phyloP scores from a whole-genome alignment of 73 alveolate species.

The Paraurostyla sp. region DNA sequence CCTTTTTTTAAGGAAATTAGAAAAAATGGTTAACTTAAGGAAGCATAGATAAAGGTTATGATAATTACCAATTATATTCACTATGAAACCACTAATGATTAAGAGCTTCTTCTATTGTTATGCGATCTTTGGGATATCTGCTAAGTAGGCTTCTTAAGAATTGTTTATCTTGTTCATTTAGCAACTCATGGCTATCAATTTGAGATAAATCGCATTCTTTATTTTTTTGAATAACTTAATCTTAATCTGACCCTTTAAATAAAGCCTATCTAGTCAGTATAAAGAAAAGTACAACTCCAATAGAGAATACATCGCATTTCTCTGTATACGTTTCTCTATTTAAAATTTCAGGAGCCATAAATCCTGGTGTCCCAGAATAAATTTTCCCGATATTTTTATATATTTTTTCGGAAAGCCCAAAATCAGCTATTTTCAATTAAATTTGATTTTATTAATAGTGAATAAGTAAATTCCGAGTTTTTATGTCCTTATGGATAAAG shows the following conservation, averaged over 20 bases:
- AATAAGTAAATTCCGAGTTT: background rate
- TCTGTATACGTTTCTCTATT: slow-evolving; percentile 73
- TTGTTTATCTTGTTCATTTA: background rate
- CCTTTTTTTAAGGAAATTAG: too few species aligned
- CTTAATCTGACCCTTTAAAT: background rate
- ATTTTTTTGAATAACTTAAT: background rate
- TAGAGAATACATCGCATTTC: slow-evolving; percentile 58
- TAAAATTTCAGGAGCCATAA: slow-evolving; percentile 96
- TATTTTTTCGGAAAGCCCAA: slow-evolving; percentile 90
- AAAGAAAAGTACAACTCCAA: slow-evolving; percentile 46
- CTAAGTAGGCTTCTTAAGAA: background rate
- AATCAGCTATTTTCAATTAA: slow-evolving; percentile 91
- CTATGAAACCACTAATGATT: background rate
- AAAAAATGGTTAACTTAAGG: too few species aligned
- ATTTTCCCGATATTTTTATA: slow-evolving; percentile 75
- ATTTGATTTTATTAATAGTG: background rate
- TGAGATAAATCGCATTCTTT: background rate
- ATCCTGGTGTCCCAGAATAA: slow-evolving; percentile 95
- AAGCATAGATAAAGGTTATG: too few species aligned
- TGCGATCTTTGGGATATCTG: background rate
- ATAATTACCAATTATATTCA: too few species aligned
- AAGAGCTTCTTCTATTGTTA: background rate
- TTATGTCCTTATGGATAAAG: slow-evolving; percentile 15
- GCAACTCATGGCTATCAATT: background rate
- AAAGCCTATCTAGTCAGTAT: slow-evolving; percentile 6